phyloP scores from a whole-genome alignment of 176 grass and related monocot genomes.

The Bromus sterilis region DNA sequence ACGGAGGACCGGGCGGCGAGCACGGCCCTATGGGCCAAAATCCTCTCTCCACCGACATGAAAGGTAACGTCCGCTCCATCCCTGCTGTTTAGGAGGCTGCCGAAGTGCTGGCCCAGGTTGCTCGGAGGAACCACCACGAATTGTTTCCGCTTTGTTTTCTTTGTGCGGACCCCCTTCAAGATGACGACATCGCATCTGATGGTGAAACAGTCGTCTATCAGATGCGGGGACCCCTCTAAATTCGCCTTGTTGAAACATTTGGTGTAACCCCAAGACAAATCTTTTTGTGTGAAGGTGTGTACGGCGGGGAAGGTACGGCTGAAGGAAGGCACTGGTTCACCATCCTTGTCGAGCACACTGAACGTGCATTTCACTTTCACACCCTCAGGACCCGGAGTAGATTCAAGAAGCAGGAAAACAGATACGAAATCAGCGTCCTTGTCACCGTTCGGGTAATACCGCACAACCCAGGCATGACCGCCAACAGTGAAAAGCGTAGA shows the following conservation, averaged over 20 bases:
- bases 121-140: neutral
- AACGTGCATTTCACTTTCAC: neutral
- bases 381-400: neutral
- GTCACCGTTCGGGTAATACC: neutral
- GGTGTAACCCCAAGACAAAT: rapidly evolving
- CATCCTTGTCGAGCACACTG: neutral
- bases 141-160: neutral
- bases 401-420: neutral
- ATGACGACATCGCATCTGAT: neutral
- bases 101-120: neutral
- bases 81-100: neutral
- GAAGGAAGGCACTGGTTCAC: neutral
- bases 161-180: neutral
- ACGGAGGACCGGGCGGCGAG: neutral
- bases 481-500: neutral
- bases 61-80: neutral
- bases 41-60: neutral
- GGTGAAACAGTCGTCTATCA: neutral
- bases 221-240: neutral
- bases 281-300: neutral
- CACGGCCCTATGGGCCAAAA: neutral
- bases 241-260: neutral
- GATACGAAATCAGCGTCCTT: neutral
- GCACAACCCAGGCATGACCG: neutral
- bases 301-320: neutral